Evolutionary conservation across 257 asterid species (phyloP).

Genomic region (Nicotiana benthamiana): DNA sequence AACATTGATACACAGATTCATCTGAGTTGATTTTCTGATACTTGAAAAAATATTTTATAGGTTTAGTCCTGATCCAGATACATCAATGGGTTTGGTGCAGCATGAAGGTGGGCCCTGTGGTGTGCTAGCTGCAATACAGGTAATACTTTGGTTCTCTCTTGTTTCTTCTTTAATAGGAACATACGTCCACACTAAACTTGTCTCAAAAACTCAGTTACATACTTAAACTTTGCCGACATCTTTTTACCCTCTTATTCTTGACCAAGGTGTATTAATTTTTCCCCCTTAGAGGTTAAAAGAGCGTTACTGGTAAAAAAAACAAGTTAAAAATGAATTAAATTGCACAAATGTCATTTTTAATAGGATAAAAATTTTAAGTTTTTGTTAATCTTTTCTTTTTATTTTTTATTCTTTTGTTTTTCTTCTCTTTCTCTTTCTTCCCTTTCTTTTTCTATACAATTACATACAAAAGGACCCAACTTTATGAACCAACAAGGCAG

Average conservation of each 20-base stretch:
- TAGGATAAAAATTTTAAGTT: no score
- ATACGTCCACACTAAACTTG: no score
- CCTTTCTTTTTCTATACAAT: neutral
- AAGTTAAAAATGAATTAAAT: no score
- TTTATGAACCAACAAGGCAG: neutral
- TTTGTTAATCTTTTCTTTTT: no score
- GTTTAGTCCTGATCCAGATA: slow-evolving; percentile 87
- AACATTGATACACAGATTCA: neutral
- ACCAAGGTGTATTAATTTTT: no score
- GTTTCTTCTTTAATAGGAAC: neutral
- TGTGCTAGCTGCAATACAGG: slow-evolving; percentile 95
- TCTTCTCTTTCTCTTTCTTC: neutral
- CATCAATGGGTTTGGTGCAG: slow-evolving; percentile 96
- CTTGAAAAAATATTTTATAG: slow-evolving; percentile 31
- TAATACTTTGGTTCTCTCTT: slow-evolving; percentile 30
- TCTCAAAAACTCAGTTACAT: no score
- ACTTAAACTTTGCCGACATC: no score
- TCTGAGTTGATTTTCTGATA: slow-evolving; percentile 13
- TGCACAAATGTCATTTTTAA: no score
- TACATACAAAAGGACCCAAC: neutral
- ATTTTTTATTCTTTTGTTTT: no score
- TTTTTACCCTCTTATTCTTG: no score
- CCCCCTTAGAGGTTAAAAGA: no score
- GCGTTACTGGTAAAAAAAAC: no score
- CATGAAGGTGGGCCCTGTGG: slow-evolving; percentile 99